These are phyloP conservation scores for Neocatenulostroma microsporum DNA, from an alignment of 2,329 filamentous ascomycete genomes.

Conservation along the genomic window DNA sequence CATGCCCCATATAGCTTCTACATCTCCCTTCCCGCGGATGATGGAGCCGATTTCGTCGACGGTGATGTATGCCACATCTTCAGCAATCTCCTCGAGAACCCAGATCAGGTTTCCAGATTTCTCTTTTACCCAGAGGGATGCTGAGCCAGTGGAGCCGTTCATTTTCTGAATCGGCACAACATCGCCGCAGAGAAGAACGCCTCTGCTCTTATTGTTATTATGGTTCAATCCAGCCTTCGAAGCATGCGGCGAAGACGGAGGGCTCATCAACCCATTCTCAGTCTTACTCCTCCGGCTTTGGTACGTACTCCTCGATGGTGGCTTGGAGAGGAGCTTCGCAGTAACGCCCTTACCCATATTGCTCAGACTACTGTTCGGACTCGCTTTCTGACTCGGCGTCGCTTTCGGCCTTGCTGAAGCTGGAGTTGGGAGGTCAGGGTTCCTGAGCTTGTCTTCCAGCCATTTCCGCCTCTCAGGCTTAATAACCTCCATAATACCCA, in stretches of 20 bases:
- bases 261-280: constrained; percentile 48
- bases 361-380: constrained; percentile 35
- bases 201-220: constrained; percentile 67
- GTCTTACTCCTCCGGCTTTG: constrained; percentile 55
- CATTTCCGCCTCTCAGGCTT: constrained; percentile 80
- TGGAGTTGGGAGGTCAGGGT: constrained; percentile 48
- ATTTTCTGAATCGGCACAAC: constrained; percentile 97
- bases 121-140: constrained; percentile 97
- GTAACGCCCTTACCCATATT: constrained; percentile 78
- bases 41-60: constrained; percentile 73
- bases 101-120: constrained; percentile 90
- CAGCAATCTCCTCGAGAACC: constrained; percentile 96
- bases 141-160: constrained; percentile 83
- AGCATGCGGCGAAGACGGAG: too few relatives aligned
- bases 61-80: constrained; percentile 73
- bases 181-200: constrained; percentile 88
- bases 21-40: constrained; percentile 62
- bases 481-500: constrained; percentile 92
- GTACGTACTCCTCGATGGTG: constrained; percentile 51
- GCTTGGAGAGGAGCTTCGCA: constrained; percentile 78
- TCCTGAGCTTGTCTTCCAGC: constrained; percentile 76
- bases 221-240: constrained; percentile 46
- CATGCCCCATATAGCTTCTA: constrained; percentile 77
- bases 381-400: constrained; percentile 26
- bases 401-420: constrained; percentile 14